Conservation (phyloP, 2,329 filamentous ascomycete species). For the Plectosphaerella sp. region DNA sequence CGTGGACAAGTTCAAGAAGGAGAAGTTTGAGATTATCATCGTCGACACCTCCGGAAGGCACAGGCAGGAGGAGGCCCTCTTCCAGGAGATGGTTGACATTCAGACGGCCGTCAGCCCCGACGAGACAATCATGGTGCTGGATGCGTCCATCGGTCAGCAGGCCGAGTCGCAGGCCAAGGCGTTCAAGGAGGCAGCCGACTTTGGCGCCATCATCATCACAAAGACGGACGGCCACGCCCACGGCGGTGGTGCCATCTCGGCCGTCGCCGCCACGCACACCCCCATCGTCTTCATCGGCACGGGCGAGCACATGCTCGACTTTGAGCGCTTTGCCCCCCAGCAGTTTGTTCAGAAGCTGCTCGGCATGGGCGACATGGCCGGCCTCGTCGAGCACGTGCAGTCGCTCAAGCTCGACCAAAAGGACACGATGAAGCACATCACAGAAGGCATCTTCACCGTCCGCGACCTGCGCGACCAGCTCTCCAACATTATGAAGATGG, state of each 20-base stretch:
- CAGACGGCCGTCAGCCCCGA: slow-evolving; percentile 86
- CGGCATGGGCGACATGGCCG: slow-evolving; percentile 96
- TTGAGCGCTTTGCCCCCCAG: slow-evolving; percentile 88
- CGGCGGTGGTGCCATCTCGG: slow-evolving; percentile 94
- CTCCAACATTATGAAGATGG: slow-evolving; percentile 99
- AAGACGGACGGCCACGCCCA: slow-evolving; percentile 96
- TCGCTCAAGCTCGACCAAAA: slow-evolving; percentile 94
- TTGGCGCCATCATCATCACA: slow-evolving; percentile 97
- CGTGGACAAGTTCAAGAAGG: slow-evolving; percentile 98
- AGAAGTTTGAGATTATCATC: slow-evolving; percentile 96
- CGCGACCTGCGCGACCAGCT: slow-evolving; percentile 93
- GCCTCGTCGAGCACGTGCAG: slow-evolving; percentile 94
- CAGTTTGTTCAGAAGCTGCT: slow-evolving; percentile 91
- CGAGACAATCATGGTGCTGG: slow-evolving; percentile 97
- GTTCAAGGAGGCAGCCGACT: slow-evolving; percentile 96
- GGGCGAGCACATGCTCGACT: slow-evolving; percentile 92
- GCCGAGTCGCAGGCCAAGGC: slow-evolving; percentile 92
- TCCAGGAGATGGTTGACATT: slow-evolving; percentile 97
- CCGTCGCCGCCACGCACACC: slow-evolving; percentile 91
- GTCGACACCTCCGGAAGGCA: slow-evolving; percentile 96
- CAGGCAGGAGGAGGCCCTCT: slow-evolving; percentile 89
- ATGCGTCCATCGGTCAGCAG: slow-evolving; percentile 93
- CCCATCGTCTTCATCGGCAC: slow-evolving; percentile 98
- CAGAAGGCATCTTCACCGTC: slow-evolving; percentile 92
- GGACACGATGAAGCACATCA: slow-evolving; percentile 98